phyloP scores from a whole-genome alignment of 805 yeast species.

The Torulaspora delbrueckii region DNA sequence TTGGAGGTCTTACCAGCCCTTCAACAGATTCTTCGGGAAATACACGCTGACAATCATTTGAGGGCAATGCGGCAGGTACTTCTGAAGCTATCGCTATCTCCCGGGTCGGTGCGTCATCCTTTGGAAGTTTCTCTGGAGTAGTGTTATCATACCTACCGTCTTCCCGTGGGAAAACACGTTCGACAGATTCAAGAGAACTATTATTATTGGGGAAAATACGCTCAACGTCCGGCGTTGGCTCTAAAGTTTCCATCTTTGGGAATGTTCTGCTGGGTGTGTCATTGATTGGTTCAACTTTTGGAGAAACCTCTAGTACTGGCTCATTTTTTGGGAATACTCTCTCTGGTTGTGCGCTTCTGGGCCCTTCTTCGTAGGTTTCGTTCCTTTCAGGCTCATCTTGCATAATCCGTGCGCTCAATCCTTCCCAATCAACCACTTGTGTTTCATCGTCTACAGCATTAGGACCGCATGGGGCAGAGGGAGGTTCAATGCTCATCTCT shows the following conservation, averaged over 20 bases:
- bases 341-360: background rate
- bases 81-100: background rate
- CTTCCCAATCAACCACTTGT: constrained; percentile 1
- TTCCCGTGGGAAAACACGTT: background rate
- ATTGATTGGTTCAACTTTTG: too few relatives aligned
- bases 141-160: background rate
- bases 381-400: background rate
- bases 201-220: background rate
- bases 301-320: background rate
- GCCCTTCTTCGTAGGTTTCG: background rate
- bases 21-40: background rate
- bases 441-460: background rate
- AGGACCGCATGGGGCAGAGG: background rate
- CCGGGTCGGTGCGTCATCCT: background rate
- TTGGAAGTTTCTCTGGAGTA: too few relatives aligned
- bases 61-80: background rate
- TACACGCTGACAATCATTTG: background rate
- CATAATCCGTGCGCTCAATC: background rate
- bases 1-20: background rate
- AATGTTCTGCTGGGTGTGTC: background rate
- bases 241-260: background rate
- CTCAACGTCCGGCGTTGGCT: background rate
- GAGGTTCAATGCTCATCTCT: constrained; percentile 5
- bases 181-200: background rate
- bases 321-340: background rate